phyloP scores from a whole-genome alignment of 805 yeast species.

The Spathaspora sp. region DNA sequence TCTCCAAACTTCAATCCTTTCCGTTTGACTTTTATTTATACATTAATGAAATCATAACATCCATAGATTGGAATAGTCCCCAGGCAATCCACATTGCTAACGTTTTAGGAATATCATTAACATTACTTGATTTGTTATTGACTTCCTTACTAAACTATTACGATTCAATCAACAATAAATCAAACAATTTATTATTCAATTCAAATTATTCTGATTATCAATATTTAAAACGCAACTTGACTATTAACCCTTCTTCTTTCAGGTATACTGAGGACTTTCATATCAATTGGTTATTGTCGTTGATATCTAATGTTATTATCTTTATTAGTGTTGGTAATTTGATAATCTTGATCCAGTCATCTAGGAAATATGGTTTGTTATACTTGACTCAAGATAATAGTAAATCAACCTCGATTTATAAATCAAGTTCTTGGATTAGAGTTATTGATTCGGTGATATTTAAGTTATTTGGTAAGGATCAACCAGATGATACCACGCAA shows the following conservation, averaged over 20 bases:
- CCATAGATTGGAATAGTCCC: constrained; percentile 41
- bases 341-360: constrained; percentile 10
- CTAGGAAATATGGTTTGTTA: constrained; percentile 29
- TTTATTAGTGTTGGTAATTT: constrained; percentile 2
- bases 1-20: constrained; percentile 25
- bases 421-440: background rate
- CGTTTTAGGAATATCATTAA: constrained; percentile 9
- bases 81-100: constrained; percentile 8
- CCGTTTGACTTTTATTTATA: constrained; percentile 37
- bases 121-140: constrained; percentile 12
- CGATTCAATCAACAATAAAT: constrained; percentile 19
- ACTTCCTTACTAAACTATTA: constrained; percentile 16
- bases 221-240: constrained; percentile 15
- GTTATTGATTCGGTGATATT: background rate
- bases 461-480: constrained; percentile 1
- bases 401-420: constrained; percentile 19
- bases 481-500: constrained; percentile 7
- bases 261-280: background rate
- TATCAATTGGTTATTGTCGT: constrained; percentile 4
- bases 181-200: constrained; percentile 31
- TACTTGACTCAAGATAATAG: constrained; percentile 9
- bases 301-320: constrained; percentile 1
- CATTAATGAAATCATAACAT: constrained; percentile 30
- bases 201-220: constrained; percentile 34
- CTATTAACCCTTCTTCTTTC: background rate